Evolutionary conservation across 495 filamentous ascomycete species (phyloP).

Genomic region (Neurospora sp.): DNA sequence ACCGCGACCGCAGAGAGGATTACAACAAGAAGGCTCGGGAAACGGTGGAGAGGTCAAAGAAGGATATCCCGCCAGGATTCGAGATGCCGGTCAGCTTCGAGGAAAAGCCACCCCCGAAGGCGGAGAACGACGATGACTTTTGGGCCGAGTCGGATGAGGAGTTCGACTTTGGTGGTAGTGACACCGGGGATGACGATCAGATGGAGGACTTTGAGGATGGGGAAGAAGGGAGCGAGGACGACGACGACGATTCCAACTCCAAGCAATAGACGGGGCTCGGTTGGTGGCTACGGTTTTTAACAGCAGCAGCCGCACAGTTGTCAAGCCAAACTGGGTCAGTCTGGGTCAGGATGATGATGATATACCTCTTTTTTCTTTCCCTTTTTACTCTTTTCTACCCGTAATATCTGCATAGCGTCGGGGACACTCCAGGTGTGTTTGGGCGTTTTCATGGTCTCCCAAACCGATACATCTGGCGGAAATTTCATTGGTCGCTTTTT

Average conservation of each 20-base stretch:
- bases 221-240: slow-evolving; percentile 31
- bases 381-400: slow-evolving; percentile 2
- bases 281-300: neutral
- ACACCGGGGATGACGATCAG: slow-evolving; percentile 48
- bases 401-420: slow-evolving; percentile 23
- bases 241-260: slow-evolving; percentile 24
- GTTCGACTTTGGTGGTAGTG: slow-evolving; percentile 67
- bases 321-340: neutral
- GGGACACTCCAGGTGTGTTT: neutral
- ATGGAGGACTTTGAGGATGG: slow-evolving; percentile 44
- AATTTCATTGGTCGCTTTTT: neutral
- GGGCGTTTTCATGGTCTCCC: neutral
- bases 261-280: slow-evolving; percentile 8
- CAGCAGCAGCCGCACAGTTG: neutral
- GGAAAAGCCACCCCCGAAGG: slow-evolving; percentile 51
- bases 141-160: slow-evolving; percentile 80
- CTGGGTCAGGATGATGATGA: neutral
- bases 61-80: slow-evolving; percentile 72
- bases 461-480: neutral
- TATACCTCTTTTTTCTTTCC: neutral
- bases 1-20: slow-evolving; percentile 55
- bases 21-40: slow-evolving; percentile 62
- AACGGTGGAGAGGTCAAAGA: slow-evolving; percentile 62
- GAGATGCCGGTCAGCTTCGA: slow-evolving; percentile 68
- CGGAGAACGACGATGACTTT: slow-evolving; percentile 64